Conservation (phyloP, 495 filamentous ascomycete genomes). For the Barbatosphaeria neglecta region DNA sequence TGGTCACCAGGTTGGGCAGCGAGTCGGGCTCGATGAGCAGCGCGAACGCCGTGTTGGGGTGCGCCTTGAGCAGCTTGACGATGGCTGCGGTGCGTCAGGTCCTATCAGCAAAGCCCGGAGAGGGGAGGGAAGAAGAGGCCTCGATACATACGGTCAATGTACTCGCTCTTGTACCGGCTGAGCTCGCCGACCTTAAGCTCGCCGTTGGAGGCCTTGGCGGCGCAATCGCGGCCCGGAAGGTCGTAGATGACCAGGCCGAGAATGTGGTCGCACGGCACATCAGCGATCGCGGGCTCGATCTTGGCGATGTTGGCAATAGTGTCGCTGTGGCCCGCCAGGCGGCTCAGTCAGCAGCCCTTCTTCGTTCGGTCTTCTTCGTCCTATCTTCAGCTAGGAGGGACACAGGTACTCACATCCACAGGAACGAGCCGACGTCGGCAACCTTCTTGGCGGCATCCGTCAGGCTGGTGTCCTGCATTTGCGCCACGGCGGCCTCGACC, state of each 20-base stretch:
- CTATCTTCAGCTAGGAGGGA: neutral
- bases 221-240: constrained; percentile 67
- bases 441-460: constrained; percentile 36
- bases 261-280: constrained; percentile 44
- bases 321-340: constrained; percentile 25
- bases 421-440: constrained; percentile 55
- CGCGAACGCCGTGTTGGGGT: constrained; percentile 41
- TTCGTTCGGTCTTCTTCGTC: neutral
- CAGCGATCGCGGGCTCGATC: constrained; percentile 42
- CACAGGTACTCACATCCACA: constrained; percentile 48
- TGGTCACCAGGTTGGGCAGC: constrained; percentile 72
- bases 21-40: constrained; percentile 66
- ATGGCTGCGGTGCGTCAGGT: constrained; percentile 37
- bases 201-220: constrained; percentile 65
- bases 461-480: constrained; percentile 24
- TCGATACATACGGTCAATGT: constrained; percentile 49
- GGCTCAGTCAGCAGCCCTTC: neutral
- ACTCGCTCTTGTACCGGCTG: constrained; percentile 51
- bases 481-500: constrained; percentile 35
- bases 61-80: constrained; percentile 39
- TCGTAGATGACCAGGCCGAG: constrained; percentile 66
- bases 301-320: constrained; percentile 46
- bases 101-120: no score
- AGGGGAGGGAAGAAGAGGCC: no score
- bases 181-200: constrained; percentile 57